Conservation (phyloP, 345 rosid genomes). For the Citrus reticulata region DNA sequence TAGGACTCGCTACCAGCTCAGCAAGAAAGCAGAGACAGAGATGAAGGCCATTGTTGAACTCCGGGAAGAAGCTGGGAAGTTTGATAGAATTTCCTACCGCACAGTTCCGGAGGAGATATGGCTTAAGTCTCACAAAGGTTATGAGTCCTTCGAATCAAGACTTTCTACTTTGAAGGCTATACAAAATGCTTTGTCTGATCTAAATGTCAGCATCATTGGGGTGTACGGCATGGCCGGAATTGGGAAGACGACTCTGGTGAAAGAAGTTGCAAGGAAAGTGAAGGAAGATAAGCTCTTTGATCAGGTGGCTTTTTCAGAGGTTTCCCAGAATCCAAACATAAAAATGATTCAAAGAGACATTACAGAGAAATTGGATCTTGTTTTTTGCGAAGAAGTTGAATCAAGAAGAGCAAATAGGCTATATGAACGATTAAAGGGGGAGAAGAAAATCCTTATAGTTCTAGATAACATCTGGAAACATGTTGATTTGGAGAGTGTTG, state of each 20-base stretch:
- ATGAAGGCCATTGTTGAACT: background rate
- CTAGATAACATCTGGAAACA: background rate
- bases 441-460: background rate
- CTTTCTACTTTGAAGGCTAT: background rate
- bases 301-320: too few species aligned
- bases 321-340: background rate
- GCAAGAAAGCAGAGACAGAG: slow-evolving; percentile 7
- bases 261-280: background rate
- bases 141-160: slow-evolving; percentile 18
- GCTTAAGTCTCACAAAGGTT: background rate
- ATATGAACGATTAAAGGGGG: background rate
- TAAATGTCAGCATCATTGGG: slow-evolving; percentile 1
- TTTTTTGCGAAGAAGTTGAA: background rate
- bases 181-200: background rate
- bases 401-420: background rate
- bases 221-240: too few species aligned
- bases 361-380: background rate
- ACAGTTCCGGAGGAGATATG: background rate
- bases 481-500: background rate
- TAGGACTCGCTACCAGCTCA: background rate
- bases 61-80: background rate
- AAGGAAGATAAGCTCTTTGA: too few species aligned
- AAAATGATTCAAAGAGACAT: background rate
- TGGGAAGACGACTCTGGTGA: too few species aligned
- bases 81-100: background rate